Evolutionary conservation across 176 grass and related monocot genomes (phyloP).

Genomic region (Lolium rigidum): DNA sequence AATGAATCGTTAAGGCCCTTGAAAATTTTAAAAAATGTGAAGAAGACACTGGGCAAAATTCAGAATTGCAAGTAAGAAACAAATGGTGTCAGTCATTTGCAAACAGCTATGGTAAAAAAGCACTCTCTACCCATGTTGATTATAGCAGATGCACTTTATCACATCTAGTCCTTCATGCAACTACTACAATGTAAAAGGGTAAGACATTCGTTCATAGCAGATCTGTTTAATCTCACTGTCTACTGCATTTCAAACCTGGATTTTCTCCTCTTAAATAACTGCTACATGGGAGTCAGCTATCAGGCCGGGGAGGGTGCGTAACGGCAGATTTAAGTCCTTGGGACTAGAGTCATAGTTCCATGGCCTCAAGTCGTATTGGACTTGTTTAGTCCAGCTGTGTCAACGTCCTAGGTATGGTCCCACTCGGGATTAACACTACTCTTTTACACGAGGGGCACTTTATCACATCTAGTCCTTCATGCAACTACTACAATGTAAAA

Average conservation of each 20-base stretch:
- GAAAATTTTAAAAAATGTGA: constrained; percentile 13
- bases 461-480: constrained; percentile 28
- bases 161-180: constrained; percentile 23
- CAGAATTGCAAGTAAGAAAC: not conserved
- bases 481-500: not conserved
- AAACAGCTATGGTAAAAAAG: constrained; percentile 30
- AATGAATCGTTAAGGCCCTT: not conserved
- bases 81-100: not conserved
- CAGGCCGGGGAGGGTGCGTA: not conserved
- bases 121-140: constrained; percentile 18
- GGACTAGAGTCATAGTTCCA: not conserved
- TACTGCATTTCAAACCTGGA: not conserved
- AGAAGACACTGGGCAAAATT: constrained; percentile 12
- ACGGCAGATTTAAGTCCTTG: not conserved
- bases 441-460: constrained; percentile 7
- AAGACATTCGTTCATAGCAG: not conserved
- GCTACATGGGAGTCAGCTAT: not conserved
- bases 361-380: not conserved
- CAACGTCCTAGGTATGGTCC: not conserved
- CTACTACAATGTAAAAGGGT: not conserved
- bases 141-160: constrained; percentile 17
- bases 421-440: constrained; percentile 5
- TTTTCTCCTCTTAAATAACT: not conserved
- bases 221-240: not conserved
- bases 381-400: not conserved